phyloP scores from a whole-genome alignment of 352 stramenopile species.

The Phytophthora pisi region DNA sequence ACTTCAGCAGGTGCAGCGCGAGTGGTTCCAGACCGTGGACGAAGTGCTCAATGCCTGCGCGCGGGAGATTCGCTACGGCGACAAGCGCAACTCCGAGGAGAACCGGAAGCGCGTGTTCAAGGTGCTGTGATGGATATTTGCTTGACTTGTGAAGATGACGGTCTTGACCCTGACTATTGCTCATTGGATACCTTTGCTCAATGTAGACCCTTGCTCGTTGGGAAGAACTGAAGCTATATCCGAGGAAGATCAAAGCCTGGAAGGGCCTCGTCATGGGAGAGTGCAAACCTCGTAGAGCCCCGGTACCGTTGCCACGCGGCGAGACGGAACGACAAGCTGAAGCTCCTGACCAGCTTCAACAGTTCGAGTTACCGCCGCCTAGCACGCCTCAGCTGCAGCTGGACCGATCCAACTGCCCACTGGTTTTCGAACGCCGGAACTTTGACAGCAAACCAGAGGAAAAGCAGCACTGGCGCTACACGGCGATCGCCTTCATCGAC shows the following conservation, averaged over 20 bases:
- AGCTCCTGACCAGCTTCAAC: constrained; percentile 71
- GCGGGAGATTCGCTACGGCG: constrained; percentile 66
- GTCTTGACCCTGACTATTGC: neutral
- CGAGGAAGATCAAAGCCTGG: constrained; percentile 80
- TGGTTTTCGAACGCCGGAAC: constrained; percentile 69
- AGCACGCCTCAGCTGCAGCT: constrained; percentile 55
- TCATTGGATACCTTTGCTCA: neutral
- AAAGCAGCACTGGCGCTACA: constrained; percentile 87
- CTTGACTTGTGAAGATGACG: neutral
- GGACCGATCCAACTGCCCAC: constrained; percentile 75
- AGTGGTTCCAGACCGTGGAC: constrained; percentile 85
- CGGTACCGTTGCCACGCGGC: constrained; percentile 56
- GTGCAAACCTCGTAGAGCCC: constrained; percentile 60
- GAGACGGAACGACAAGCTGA: constrained; percentile 73
- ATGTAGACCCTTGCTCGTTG: constrained; percentile 75
- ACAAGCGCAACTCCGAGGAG: constrained; percentile 71
- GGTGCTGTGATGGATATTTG: constrained; percentile 26
- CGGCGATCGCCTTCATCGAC: constrained; percentile 82
- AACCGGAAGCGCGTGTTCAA: constrained; percentile 82
- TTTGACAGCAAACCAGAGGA: constrained; percentile 67
- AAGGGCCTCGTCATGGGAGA: constrained; percentile 78
- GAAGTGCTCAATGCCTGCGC: constrained; percentile 76
- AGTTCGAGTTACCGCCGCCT: constrained; percentile 68
- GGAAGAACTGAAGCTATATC: constrained; percentile 84
- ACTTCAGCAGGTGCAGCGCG: constrained; percentile 61